phyloP scores from a whole-genome alignment of 1,139 yeast species.

The Suhomyces chickasaworum region DNA sequence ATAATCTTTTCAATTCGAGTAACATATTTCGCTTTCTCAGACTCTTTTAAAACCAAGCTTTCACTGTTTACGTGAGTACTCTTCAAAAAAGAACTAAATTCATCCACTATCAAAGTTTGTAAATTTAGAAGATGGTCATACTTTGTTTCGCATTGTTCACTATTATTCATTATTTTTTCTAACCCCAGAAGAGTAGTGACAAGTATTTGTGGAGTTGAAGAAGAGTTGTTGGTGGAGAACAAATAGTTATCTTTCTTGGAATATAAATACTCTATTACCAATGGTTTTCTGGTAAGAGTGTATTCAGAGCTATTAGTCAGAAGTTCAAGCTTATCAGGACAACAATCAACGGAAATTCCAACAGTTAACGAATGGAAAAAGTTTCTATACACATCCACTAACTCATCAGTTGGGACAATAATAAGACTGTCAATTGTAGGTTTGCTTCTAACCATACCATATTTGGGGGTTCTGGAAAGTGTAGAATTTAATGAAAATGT shows the following conservation, averaged over 20 bases:
- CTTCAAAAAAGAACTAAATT: constrained; percentile 22
- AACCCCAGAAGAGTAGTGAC: constrained; percentile 25
- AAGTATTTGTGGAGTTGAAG: constrained; percentile 25
- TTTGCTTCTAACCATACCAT: constrained; percentile 16
- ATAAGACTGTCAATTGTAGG: constrained; percentile 25
- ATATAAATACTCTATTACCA: constrained; percentile 22
- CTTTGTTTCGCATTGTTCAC: constrained; percentile 2
- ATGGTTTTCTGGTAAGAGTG: constrained; percentile 25
- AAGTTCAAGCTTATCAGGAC: constrained; percentile 24
- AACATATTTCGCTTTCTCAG: constrained; percentile 16
- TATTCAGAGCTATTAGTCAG: constrained; percentile 13
- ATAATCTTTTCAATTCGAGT: constrained; percentile 19
- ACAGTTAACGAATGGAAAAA: constrained; percentile 18
- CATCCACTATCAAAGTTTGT: constrained; percentile 28
- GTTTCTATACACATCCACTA: constrained; percentile 24
- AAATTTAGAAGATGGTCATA: constrained; percentile 16
- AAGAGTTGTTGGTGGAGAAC: constrained; percentile 4
- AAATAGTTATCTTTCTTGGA: constrained; percentile 5
- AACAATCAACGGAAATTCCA: constrained; percentile 27
- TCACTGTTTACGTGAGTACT: constrained; percentile 18
- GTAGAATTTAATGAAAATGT: constrained; percentile 27
- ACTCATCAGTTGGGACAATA: constrained; percentile 31
- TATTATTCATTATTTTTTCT: constrained; percentile 8
- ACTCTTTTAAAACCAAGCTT: constrained; percentile 9
- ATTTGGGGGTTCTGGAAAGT: constrained; percentile 25